phyloP scores from a whole-genome alignment of 176 grass and related monocot species.

The Rhynchospora tenuis region DNA sequence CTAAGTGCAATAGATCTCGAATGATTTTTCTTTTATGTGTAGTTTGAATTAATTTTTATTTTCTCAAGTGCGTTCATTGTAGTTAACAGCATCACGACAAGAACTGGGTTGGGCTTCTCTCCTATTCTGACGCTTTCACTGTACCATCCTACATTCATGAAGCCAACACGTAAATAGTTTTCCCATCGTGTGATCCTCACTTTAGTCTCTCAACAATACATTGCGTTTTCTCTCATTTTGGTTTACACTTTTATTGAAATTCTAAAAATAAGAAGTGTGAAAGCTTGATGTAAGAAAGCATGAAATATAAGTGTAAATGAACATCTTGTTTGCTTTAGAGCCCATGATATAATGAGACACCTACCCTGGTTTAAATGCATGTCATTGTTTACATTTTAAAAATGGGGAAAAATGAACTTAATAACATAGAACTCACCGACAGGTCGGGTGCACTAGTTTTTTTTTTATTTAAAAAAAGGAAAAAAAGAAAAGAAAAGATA shows the following conservation, averaged over 20 bases:
- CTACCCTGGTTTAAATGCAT: background rate
- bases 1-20: background rate
- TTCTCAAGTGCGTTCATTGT: background rate
- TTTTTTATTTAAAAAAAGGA: too few relatives aligned
- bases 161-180: constrained; percentile 1
- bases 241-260: background rate
- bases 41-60: background rate
- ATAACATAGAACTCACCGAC: background rate
- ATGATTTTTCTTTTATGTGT: background rate
- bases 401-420: background rate
- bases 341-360: too few relatives aligned
- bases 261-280: background rate
- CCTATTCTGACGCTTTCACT: background rate
- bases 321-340: background rate
- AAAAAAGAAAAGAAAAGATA: too few relatives aligned
- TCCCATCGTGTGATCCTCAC: background rate
- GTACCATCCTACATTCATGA: constrained; percentile 17
- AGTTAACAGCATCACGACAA: constrained; percentile 1
- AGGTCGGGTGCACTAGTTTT: too few relatives aligned
- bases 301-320: background rate
- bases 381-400: background rate
- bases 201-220: background rate
- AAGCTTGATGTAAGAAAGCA: background rate
- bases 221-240: background rate
- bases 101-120: background rate